Evolutionary conservation across 1,284 basidiomycete species (phyloP), one percentile per base, ranked within the genome.

Genomic region (Xerocomus nothofagi): DNA sequence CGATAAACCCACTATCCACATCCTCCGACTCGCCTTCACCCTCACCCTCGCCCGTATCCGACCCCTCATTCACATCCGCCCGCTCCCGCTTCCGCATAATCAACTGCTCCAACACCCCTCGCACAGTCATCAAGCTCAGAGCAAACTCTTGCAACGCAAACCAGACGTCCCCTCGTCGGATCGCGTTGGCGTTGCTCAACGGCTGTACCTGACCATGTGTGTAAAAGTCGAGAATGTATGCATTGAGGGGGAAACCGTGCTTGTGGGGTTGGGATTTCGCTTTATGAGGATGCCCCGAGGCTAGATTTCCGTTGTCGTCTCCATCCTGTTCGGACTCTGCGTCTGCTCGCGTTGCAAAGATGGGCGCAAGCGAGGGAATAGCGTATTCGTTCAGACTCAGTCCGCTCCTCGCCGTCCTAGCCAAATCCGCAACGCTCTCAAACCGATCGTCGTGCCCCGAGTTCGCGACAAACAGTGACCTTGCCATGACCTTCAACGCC

Each of bases 181-280:
- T 80, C 1, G 74, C 79, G 51, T 86, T 86, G 3, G 79, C 81
- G 0, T 57, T 54, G 10, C 68, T 70, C 42, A 86, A 63, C 0
- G 79, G 69, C 0, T 68, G 57, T 7, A 72, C 69, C 57, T 84
- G 81, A 0, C 84, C 85, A 53, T 88, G 85, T 1, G 61, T 75
- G 61, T 77, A 86, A 66, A 86, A 88, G 60, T 88, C 86, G 47
- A 78, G 69, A 5, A 86, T 64, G 58, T 85, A 85, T 0, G 82
- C 84, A 51, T 88, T 87, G 36, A 84, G 71, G 20, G 71, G 65
- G 53, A 69, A 63, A 4, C 26, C 12, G 4, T 23, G 26, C 4
- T 31, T 11, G 21, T 18, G 33, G 29, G 36, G 10, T 1, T 42
- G 29, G 0, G 5, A 4, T 4, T 43, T 55, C 29, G 26, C 10